phyloP scores from a whole-genome alignment of 2,329 filamentous ascomycete species.

The Fusarium annulatum region DNA sequence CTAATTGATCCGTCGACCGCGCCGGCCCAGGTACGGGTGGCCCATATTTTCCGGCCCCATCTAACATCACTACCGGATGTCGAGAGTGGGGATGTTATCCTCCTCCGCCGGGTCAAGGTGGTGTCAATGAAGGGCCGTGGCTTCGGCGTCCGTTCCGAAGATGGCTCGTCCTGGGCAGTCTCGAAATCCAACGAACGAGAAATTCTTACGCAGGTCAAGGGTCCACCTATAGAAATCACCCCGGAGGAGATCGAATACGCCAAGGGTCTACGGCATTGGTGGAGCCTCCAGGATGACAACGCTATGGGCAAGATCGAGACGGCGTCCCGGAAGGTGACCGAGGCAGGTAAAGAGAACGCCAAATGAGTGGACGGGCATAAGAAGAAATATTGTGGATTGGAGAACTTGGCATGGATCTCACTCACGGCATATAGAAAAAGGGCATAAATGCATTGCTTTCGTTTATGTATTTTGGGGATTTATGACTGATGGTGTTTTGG shows the following conservation, averaged over 20 bases:
- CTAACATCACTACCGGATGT: constrained; percentile 66
- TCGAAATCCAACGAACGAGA: constrained; percentile 60
- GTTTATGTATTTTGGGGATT: constrained; percentile 11
- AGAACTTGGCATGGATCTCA: constrained; percentile 17
- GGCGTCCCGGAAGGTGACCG: constrained; percentile 54
- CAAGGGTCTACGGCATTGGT: constrained; percentile 61
- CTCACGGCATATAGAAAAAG: constrained; percentile 8
- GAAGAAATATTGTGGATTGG: constrained; percentile 3
- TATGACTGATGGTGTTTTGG: constrained; percentile 12
- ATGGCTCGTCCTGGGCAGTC: constrained; percentile 70
- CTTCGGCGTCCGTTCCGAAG: constrained; percentile 66
- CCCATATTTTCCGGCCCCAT: constrained; percentile 69
- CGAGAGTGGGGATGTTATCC: constrained; percentile 66
- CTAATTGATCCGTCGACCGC: constrained; percentile 67
- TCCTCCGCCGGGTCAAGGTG: constrained; percentile 67
- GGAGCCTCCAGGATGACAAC: constrained; percentile 58
- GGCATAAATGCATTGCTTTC: constrained; percentile 10
- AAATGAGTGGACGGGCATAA: constrained; percentile 35
- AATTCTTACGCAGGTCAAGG: constrained; percentile 64
- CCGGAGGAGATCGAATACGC: constrained; percentile 63
- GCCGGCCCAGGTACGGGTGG: constrained; percentile 62
- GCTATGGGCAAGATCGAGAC: constrained; percentile 60
- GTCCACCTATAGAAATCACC: constrained; percentile 68
- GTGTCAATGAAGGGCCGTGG: constrained; percentile 64
- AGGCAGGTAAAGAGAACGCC: constrained; percentile 44